Evolutionary conservation across 2,329 filamentous ascomycete genomes (phyloP).

Genomic region (Teratosphaeria zuluensis): DNA sequence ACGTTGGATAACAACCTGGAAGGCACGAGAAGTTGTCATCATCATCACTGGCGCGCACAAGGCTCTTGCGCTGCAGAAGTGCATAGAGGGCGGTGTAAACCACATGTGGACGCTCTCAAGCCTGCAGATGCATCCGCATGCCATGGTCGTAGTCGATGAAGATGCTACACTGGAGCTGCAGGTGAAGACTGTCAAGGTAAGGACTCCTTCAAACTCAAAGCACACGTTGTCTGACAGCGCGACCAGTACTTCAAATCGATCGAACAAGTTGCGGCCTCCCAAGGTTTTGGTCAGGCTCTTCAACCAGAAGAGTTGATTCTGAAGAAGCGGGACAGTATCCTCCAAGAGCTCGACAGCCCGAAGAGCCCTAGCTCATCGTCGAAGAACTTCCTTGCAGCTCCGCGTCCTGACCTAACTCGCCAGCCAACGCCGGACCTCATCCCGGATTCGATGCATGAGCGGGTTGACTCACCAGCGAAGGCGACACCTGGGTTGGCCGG

Average conservation of each 20-base stretch:
- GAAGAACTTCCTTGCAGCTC: conserved; percentile 13
- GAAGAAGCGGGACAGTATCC: conserved; percentile 26
- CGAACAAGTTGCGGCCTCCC: conserved; percentile 35
- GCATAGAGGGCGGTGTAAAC: conserved; percentile 72
- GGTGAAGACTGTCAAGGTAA: conserved; percentile 33
- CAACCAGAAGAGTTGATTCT: conserved; percentile 22
- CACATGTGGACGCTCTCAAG: conserved; percentile 86
- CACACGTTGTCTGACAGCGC: neutral
- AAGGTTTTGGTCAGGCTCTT: conserved; percentile 37
- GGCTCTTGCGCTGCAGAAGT: conserved; percentile 66
- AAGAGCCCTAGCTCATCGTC: conserved; percentile 5
- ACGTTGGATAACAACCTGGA: neutral
- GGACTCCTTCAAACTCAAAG: neutral
- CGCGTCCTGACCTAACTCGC: conserved; percentile 8
- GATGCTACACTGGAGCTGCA: conserved; percentile 47
- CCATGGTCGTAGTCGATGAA: conserved; percentile 75
- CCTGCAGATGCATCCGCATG: conserved; percentile 69
- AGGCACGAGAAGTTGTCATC: conserved; percentile 67
- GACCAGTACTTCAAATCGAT: conserved; percentile 41
- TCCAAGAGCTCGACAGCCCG: conserved; percentile 26
- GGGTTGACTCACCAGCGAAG: conserved; percentile 10
- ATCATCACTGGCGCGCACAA: conserved; percentile 78
- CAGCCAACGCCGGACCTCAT: conserved; percentile 25
- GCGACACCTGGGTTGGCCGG: conserved; percentile 9
- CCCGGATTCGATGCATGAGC: conserved; percentile 27